Evolutionary conservation across 2,329 filamentous ascomycete genomes (phyloP), one percentile per base, ranked within the genome.

Genomic region (Diaporthe longicolla): DNA sequence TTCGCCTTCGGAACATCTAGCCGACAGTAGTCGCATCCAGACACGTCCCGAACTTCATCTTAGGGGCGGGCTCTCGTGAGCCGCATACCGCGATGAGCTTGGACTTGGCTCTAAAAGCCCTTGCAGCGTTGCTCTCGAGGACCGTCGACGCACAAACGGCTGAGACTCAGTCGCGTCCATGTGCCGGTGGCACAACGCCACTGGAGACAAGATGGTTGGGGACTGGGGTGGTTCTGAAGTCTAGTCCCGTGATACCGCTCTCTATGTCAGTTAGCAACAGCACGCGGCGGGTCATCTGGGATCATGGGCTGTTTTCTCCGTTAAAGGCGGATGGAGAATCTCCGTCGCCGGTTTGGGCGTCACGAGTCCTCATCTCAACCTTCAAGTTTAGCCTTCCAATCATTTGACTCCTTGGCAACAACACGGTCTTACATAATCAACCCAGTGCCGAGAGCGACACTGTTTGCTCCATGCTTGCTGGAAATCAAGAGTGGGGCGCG

Each of bases 301-400:
- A 54, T 21, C n/a, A 40, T 68, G 63, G 63, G 48, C 63, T 48
- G 32, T 54, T 54, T 54, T 21, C 48, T 68, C 63, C 63, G 63
- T 26, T 19, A 40, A 54, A 40, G 11, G 63, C 63, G 63, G 63
- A 68, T 26, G 63, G 8, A 54, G 48, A 52, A 40, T 68, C 63
- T 68, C 63, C 63, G 63, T 52, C 48, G 63, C 35, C 63, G 10
- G 10, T 54, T 68, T 26, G 32, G 63, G 63, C 9, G 26, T 40
- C 63, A 40, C 45, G n/a, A 26, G 50, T 8, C 63, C 63, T 52
- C 63, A 66, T 40, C n/a, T 52, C 5, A 24, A 13, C 21, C 21
- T 66, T n/a, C n/a, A n/a, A n/a, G n/a, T n/a, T 66, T 40, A 68
- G 3, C 48, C 63, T 54, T 68, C 63, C 63, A 68, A 68, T 68